These are phyloP conservation scores for Cercospora janseana DNA, from an alignment of 2,329 filamentous ascomycete genomes.

Conservation along the genomic window DNA sequence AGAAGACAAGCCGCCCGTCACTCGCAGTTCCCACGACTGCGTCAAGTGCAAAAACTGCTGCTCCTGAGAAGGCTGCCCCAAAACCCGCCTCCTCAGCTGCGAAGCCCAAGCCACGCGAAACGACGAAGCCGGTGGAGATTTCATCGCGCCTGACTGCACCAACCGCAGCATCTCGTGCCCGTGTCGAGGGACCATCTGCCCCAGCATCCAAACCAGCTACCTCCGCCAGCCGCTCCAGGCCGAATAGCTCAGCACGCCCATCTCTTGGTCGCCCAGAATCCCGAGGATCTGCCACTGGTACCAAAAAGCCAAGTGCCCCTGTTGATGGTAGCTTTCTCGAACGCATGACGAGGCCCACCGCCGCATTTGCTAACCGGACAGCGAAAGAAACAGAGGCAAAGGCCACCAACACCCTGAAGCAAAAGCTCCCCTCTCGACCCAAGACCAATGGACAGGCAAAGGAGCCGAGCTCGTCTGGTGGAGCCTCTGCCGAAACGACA, in stretches of 20 bases:
- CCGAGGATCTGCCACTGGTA: constrained; percentile 44
- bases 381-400: constrained; percentile 54
- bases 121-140: constrained; percentile 65
- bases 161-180: constrained; percentile 67
- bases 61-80: constrained; percentile 23
- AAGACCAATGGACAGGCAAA: constrained; percentile 23
- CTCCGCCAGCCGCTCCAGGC: constrained; percentile 34
- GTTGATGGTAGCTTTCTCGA: constrained; percentile 71
- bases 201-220: constrained; percentile 31
- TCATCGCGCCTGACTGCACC: constrained; percentile 67
- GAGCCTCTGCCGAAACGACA: constrained; percentile 6
- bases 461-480: constrained; percentile 9
- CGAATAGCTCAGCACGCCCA: constrained; percentile 34
- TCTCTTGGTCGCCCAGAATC: constrained; percentile 48
- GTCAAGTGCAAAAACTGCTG: constrained; percentile 32
- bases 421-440: constrained; percentile 18
- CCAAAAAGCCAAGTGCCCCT: constrained; percentile 48
- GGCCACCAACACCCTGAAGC: constrained; percentile 38
- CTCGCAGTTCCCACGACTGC: constrained; percentile 38
- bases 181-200: constrained; percentile 44
- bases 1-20: constrained; percentile 37
- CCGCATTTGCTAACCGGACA: constrained; percentile 63
- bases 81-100: constrained; percentile 18
- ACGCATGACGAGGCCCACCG: constrained; percentile 78
- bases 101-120: constrained; percentile 59